Conservation (phyloP, 306 rosid species). For the Trifolium pratense region DNA sequence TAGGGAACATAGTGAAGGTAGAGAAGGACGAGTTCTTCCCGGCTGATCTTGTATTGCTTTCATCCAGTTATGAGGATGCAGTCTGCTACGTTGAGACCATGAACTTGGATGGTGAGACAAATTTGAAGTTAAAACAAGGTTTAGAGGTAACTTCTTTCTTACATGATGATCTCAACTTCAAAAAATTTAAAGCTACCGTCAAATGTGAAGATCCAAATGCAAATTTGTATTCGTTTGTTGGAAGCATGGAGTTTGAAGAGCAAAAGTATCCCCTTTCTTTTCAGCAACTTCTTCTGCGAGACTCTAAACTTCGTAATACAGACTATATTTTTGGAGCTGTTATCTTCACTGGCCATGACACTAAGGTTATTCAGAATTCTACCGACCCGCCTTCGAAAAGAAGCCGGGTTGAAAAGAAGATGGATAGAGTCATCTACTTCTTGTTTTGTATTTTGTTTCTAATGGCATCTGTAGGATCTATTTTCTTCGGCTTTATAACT, state of each 20-base stretch:
- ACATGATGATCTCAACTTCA: conserved; percentile 57
- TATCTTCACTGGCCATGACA: conserved; percentile 86
- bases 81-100: conserved; percentile 94
- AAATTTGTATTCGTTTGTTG: conserved; percentile 83
- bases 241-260: conserved; percentile 70
- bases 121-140: conserved; percentile 84
- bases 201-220: conserved; percentile 98
- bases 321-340: conserved; percentile 83
- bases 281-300: conserved; percentile 92
- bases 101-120: conserved; percentile 99
- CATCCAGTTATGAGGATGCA: conserved; percentile 89
- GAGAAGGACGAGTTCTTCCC: conserved; percentile 92
- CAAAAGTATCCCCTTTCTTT: conserved; percentile 71
- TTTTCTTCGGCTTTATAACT: conserved; percentile 78
- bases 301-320: conserved; percentile 92
- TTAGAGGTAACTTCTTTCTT: conserved; percentile 76
- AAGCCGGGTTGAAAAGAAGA: conserved; percentile 87
- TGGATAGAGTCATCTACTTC: conserved; percentile 87
- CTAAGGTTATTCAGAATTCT: conserved; percentile 94
- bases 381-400: conserved; percentile 92
- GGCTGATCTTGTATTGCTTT: conserved; percentile 85
- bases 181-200: conserved; percentile 61
- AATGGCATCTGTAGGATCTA: conserved; percentile 80
- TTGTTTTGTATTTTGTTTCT: conserved; percentile 71
- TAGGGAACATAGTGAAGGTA: conserved; percentile 85